Evolutionary conservation across 768 basidiomycete genomes (phyloP), one percentile per base, ranked within the genome.

Genomic region (Rubroboletus pulcherrimus): DNA sequence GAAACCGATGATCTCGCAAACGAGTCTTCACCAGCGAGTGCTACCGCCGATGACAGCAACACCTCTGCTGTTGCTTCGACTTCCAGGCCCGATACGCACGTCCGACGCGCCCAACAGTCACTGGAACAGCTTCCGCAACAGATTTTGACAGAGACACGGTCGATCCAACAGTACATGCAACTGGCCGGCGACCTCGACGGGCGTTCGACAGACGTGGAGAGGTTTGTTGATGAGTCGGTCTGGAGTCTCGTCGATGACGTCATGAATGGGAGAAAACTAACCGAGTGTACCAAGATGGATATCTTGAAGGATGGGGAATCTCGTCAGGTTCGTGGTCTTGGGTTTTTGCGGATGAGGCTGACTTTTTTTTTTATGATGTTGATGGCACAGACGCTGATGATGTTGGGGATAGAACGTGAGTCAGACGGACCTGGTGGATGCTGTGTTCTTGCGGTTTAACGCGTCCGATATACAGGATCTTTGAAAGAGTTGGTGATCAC

Each of bases 331-430:
- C 54, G 74, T 66, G 0, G 12, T 17, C 19, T 15, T 26, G 1
- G 12, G 17, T 39, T 14, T 30, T 17, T 21, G 30, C 0, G 9
- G 8, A 33, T 19, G 7, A 24, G 3, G 4, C 42, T 51, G 35
- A 59, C 37, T 2, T 30, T 31, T 31, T 31, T 31, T 9, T 26
- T 11, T 5, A 33, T 34, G n/a, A 29, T 24, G 7, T 40, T 21
- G 37, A 17, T 34, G 26, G 19, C 3, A 8, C 39, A 9, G 80
- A 74, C 71, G 2, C 49, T 81, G 24, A 68, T 80, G 59, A 66
- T 74, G 63, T 63, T 81, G 17, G 76, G 74, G 37, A 69, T 81
- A 19, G 79, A 81, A 64, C 74, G 79, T 80, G 56, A 65, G 77
- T 68, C 3, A 7, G 49, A 38, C 7, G 9, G 3, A 9, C 12